phyloP scores from a whole-genome alignment of 2,329 filamentous ascomycete species.

The Tetracladium maxilliforme region DNA sequence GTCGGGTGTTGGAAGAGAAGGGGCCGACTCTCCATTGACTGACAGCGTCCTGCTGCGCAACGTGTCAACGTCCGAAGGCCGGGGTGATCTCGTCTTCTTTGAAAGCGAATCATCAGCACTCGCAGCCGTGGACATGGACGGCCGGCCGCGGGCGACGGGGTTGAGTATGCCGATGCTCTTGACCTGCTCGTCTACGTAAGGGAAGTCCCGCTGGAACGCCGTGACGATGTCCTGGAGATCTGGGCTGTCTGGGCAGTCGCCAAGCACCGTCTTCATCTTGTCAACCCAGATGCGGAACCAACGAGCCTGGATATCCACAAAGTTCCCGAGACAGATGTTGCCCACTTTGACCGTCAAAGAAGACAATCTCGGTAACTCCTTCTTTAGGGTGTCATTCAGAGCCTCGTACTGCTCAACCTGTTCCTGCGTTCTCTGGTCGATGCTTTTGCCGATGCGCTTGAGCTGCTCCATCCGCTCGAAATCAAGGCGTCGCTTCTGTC shows the following conservation, averaged over 20 bases:
- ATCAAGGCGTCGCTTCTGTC: slow-evolving; percentile 81
- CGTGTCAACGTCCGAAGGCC: slow-evolving; percentile 10
- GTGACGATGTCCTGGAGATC: slow-evolving; percentile 61
- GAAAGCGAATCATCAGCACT: slow-evolving; percentile 4
- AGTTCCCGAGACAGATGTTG: slow-evolving; percentile 67
- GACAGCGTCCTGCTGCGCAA: slow-evolving; percentile 41
- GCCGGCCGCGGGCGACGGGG: slow-evolving; percentile 46
- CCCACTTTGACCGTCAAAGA: slow-evolving; percentile 69
- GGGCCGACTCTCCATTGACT: slow-evolving; percentile 45
- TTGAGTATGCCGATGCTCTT: slow-evolving; percentile 66
- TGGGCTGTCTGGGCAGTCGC: slow-evolving; percentile 45
- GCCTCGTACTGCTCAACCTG: slow-evolving; percentile 81
- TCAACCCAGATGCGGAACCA: slow-evolving; percentile 79
- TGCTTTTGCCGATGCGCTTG: slow-evolving; percentile 67
- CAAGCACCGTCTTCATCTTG: slow-evolving; percentile 64
- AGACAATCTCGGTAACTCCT: slow-evolving; percentile 79
- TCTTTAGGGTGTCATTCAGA: slow-evolving; percentile 83
- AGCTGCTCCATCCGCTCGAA: slow-evolving; percentile 71
- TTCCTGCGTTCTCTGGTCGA: slow-evolving; percentile 74
- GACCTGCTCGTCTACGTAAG: slow-evolving; percentile 58
- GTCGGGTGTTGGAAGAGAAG: slow-evolving; percentile 49
- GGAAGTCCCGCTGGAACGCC: slow-evolving; percentile 67
- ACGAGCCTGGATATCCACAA: slow-evolving; percentile 67
- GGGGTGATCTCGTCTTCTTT: slow-evolving; percentile 20
- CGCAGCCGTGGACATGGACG: slow-evolving; percentile 43